phyloP scores from a whole-genome alignment of 176 grass and related monocot genomes.

The Olyra latifolia region DNA sequence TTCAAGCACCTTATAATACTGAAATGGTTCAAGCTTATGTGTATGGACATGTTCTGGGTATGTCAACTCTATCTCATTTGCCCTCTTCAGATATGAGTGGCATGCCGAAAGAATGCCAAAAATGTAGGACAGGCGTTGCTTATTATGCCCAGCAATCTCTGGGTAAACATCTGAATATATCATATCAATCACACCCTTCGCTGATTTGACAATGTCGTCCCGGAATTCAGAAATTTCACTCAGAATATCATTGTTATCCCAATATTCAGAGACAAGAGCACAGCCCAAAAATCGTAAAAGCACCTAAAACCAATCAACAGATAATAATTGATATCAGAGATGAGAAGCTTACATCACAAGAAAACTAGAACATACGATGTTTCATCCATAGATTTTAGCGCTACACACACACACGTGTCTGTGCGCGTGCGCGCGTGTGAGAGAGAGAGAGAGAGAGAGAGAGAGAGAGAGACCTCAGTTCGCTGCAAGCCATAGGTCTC shows the following conservation, averaged over 20 bases:
- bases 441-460: neutral
- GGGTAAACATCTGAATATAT: slow-evolving; percentile 74
- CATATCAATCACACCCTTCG: slow-evolving; percentile 76
- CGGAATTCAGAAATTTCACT: slow-evolving; percentile 86
- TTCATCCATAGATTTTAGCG: neutral
- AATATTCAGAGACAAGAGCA: slow-evolving; percentile 78
- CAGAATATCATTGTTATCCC: slow-evolving; percentile 88
- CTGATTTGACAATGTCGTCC: slow-evolving; percentile 77
- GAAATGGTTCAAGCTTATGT: slow-evolving; percentile 72
- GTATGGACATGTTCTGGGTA: slow-evolving; percentile 69
- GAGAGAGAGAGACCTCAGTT: slow-evolving; percentile 62
- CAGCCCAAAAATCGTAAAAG: slow-evolving; percentile 77
- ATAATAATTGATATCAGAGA: slow-evolving; percentile 31
- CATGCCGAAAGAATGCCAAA: slow-evolving; percentile 89
- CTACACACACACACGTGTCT: neutral
- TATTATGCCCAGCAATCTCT: slow-evolving; percentile 82
- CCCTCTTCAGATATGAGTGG: slow-evolving; percentile 59
- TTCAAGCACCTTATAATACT: slow-evolving; percentile 91
- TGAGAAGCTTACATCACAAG: slow-evolving; percentile 37
- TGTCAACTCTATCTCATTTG: slow-evolving; percentile 54
- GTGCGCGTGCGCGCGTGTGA: neutral
- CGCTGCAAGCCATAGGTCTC: slow-evolving; percentile 80
- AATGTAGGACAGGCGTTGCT: slow-evolving; percentile 83
- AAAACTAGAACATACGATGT: slow-evolving; percentile 25
- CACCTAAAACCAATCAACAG: slow-evolving; percentile 61